These are phyloP conservation scores for Epicoccum sorghinum DNA, from an alignment of 2,329 filamentous ascomycete genomes.

Conservation along the genomic window DNA sequence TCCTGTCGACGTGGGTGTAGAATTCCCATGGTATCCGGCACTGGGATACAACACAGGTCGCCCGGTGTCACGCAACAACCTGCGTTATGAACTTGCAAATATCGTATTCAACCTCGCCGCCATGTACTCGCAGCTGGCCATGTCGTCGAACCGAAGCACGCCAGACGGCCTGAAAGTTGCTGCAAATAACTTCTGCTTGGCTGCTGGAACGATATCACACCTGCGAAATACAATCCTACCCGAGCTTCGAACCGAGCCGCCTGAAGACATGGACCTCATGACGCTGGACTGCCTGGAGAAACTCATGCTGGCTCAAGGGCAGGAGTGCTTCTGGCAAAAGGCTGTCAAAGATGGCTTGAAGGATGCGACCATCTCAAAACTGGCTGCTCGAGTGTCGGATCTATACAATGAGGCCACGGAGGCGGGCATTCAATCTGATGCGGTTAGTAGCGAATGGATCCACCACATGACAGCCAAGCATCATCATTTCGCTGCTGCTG, in stretches of 20 bases:
- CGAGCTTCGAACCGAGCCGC: slow-evolving; percentile 80
- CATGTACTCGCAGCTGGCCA: slow-evolving; percentile 90
- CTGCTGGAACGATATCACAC: slow-evolving; percentile 82
- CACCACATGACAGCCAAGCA: slow-evolving; percentile 98
- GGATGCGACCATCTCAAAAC: slow-evolving; percentile 87
- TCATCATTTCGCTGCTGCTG: slow-evolving; percentile 94
- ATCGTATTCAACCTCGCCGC: slow-evolving; percentile 91
- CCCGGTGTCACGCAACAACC: slow-evolving; percentile 69
- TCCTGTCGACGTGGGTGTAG: slow-evolving; percentile 91
- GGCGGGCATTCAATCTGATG: slow-evolving; percentile 84
- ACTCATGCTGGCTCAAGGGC: slow-evolving; percentile 87
- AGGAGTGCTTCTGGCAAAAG: slow-evolving; percentile 98
- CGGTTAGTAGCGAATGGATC: slow-evolving; percentile 93
- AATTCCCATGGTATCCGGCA: slow-evolving; percentile 95
- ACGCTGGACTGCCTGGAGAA: slow-evolving; percentile 84
- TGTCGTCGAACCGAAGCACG: slow-evolving; percentile 76
- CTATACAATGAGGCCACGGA: slow-evolving; percentile 86
- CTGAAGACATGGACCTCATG: slow-evolving; percentile 92
- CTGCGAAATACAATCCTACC: slow-evolving; percentile 78
- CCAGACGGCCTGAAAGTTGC: slow-evolving; percentile 85
- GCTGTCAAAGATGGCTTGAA: slow-evolving; percentile 93
- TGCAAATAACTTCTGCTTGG: slow-evolving; percentile 86
- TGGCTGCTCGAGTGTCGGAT: slow-evolving; percentile 90
- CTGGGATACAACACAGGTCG: slow-evolving; percentile 86
- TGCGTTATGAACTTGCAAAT: slow-evolving; percentile 86